Evolutionary conservation across 805 yeast genomes (phyloP).

Genomic region (Barnettozyma sucrosica): DNA sequence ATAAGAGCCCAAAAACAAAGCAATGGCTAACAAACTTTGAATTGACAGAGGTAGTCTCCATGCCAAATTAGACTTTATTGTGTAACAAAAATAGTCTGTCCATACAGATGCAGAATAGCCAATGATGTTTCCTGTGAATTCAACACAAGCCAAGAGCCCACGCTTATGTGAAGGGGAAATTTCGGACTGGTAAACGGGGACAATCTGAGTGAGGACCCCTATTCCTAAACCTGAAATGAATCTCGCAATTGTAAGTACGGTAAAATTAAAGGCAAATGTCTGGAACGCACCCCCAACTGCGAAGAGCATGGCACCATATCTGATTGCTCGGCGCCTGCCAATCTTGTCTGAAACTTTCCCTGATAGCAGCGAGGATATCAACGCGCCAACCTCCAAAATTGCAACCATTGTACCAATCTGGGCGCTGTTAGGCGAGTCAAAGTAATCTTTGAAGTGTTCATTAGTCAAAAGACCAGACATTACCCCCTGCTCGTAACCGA

Average conservation of each 20-base stretch:
- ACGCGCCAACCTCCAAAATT: conserved; percentile 82
- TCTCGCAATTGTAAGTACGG: conserved; percentile 64
- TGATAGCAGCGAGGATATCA: conserved; percentile 70
- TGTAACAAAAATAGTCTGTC: conserved; percentile 77
- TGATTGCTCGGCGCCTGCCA: conserved; percentile 75
- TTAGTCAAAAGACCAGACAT: conserved; percentile 84
- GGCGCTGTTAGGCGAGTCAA: conserved; percentile 66
- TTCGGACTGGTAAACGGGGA: conserved; percentile 85
- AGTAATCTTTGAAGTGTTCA: conserved; percentile 60
- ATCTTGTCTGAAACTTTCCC: conserved; percentile 72
- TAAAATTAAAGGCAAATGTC: conserved; percentile 49
- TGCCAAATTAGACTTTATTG: conserved; percentile 49
- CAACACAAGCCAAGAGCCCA: conserved; percentile 80
- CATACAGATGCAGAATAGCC: conserved; percentile 83
- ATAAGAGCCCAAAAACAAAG: conserved; percentile 67
- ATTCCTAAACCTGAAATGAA: conserved; percentile 82
- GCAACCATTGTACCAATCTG: conserved; percentile 84
- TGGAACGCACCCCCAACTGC: conserved; percentile 76
- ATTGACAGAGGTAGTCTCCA: conserved; percentile 79
- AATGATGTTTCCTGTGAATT: conserved; percentile 77
- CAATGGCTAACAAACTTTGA: conserved; percentile 68
- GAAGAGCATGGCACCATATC: conserved; percentile 73
- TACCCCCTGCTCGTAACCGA: conserved; percentile 86
- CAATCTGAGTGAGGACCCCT: conserved; percentile 76
- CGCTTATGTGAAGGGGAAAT: conserved; percentile 83